phyloP scores from a whole-genome alignment of 192 early-diverging fungal genomes.

The Umbelopsis sp. region DNA sequence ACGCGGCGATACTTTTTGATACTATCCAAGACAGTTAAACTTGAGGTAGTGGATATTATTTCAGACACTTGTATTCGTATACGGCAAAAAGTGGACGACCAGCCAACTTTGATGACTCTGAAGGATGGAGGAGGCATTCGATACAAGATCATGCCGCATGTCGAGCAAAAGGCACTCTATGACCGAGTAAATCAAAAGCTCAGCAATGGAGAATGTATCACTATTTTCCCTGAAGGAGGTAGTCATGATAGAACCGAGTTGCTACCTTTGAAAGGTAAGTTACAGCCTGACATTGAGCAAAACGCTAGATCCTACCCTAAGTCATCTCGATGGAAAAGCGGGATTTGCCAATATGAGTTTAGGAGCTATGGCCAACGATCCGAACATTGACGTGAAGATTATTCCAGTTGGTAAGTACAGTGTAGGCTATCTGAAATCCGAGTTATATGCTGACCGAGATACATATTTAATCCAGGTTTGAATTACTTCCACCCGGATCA shows the following conservation, averaged over 20 bases:
- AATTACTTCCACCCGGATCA: constrained; percentile 95
- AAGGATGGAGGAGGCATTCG: constrained; percentile 51
- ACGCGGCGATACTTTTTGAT: constrained; percentile 64
- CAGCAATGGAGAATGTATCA: constrained; percentile 71
- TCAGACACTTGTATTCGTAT: constrained; percentile 70
- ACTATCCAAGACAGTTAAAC: constrained; percentile 47
- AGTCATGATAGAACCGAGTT: constrained; percentile 93
- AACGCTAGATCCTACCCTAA: not conserved
- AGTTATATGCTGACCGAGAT: not conserved
- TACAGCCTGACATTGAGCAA: not conserved
- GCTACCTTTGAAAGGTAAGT: constrained; percentile 85
- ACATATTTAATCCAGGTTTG: constrained; percentile 48
- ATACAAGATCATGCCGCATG: constrained; percentile 70
- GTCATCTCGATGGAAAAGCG: constrained; percentile 37
- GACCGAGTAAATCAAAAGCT: constrained; percentile 74
- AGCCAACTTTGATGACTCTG: constrained; percentile 59
- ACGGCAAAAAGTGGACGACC: constrained; percentile 67
- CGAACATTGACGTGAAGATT: constrained; percentile 83
- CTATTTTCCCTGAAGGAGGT: constrained; percentile 97
- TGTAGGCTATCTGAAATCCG: not conserved
- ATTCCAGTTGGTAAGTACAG: constrained; percentile 67
- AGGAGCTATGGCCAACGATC: constrained; percentile 82
- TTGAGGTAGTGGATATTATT: constrained; percentile 73
- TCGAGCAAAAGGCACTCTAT: constrained; percentile 89
- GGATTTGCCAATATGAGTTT: constrained; percentile 81